These are phyloP conservation scores for Liquidambar formosana DNA, from an alignment of 164 flowering plant genomes.

Conservation along the genomic window DNA sequence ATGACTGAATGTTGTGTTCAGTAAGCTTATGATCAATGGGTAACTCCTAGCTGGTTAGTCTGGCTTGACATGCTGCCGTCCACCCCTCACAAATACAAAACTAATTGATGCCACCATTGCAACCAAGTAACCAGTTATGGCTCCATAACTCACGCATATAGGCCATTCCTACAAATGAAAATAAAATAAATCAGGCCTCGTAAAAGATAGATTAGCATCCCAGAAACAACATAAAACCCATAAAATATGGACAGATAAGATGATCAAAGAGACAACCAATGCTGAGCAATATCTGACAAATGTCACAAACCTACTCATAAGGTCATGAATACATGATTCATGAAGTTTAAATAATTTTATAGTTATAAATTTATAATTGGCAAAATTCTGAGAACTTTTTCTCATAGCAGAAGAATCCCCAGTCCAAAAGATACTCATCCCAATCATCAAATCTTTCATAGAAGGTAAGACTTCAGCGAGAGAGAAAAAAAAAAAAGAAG, in stretches of 20 bases:
- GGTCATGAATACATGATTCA: background rate
- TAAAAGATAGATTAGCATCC: too few relatives aligned
- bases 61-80: constrained; percentile 37
- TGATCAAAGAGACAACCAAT: too few relatives aligned
- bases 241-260: background rate
- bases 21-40: too few relatives aligned
- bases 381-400: too few relatives aligned
- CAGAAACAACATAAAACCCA: background rate
- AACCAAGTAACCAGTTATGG: constrained; percentile 60
- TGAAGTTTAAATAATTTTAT: too few relatives aligned
- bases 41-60: too few relatives aligned
- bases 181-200: background rate
- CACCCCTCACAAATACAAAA: constrained; percentile 18
- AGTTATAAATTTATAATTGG: background rate
- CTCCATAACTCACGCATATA: constrained; percentile 82
- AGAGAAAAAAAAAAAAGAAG: too few relatives aligned
- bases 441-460: too few relatives aligned
- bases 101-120: constrained; percentile 55
- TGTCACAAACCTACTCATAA: background rate
- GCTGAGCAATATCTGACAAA: background rate
- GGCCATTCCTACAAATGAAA: constrained; percentile 83
- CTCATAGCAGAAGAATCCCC: too few relatives aligned
- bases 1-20: too few relatives aligned
- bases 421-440: too few relatives aligned
- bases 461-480: too few relatives aligned